Conservation (phyloP, 2,329 filamentous ascomycete species). For the Apiospora hydei region DNA sequence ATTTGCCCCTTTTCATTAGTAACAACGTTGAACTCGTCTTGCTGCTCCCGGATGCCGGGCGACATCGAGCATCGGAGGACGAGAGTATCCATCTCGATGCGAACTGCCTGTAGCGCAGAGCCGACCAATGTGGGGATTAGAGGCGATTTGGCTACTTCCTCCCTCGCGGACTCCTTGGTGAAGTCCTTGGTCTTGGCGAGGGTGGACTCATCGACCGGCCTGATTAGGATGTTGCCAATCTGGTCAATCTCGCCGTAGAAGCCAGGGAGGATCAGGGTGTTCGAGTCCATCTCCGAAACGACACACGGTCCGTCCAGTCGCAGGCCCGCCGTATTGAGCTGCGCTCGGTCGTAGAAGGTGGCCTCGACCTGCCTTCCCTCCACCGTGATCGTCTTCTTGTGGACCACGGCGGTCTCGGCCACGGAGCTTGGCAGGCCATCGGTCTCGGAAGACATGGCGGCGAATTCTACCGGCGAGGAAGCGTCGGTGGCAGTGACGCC, state of each 20-base stretch:
- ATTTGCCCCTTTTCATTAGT: slow-evolving; percentile 56
- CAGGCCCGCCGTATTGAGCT: slow-evolving; percentile 49
- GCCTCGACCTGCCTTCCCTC: slow-evolving; percentile 50
- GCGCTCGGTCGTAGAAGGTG: slow-evolving; percentile 52
- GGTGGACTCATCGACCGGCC: slow-evolving; percentile 43
- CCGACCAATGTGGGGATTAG: slow-evolving; percentile 53
- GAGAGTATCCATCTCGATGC: slow-evolving; percentile 58
- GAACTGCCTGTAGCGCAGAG: slow-evolving; percentile 53
- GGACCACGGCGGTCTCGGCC: slow-evolving; percentile 45
- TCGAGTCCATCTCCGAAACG: slow-evolving; percentile 59
- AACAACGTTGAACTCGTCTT: slow-evolving; percentile 62
- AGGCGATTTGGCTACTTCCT: slow-evolving; percentile 47
- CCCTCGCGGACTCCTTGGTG: slow-evolving; percentile 45
- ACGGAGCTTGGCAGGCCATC: slow-evolving; percentile 33
- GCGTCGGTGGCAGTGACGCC: slow-evolving; percentile 52
- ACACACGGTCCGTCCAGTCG: slow-evolving; percentile 53
- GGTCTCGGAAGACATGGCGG: slow-evolving; percentile 34
- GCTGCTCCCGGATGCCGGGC: slow-evolving; percentile 57
- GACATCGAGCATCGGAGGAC: slow-evolving; percentile 60
- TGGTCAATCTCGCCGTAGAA: slow-evolving; percentile 53
- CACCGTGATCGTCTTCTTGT: slow-evolving; percentile 48
- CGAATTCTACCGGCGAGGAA: slow-evolving; percentile 50
- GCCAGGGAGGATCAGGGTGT: slow-evolving; percentile 56
- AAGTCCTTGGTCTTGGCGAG: slow-evolving; percentile 38
- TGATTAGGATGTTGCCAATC: slow-evolving; percentile 58